A percentile compares a stretch with the other conserved stretches of the same genome.
Evolutionary conservation across 169 alveolate species (phyloP).

Genomic region (Perkinsus chesapeaki): DNA sequence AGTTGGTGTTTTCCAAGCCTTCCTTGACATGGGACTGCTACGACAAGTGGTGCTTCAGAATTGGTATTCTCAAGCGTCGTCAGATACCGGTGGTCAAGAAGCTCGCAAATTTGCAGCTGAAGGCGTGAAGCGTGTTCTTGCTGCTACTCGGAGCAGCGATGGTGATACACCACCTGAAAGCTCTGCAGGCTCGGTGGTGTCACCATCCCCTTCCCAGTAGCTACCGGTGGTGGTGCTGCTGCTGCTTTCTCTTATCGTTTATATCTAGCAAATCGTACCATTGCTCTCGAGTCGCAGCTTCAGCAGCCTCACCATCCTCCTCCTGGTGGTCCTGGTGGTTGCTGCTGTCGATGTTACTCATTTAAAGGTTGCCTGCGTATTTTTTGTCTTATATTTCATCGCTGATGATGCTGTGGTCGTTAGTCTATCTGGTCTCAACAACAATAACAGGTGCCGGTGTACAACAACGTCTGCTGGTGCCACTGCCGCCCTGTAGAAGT

Average conservation of each 20-base stretch:
- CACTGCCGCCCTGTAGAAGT: too few relatives aligned
- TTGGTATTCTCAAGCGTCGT: neutral
- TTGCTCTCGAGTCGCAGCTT: too few relatives aligned
- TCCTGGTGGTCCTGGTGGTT: too few relatives aligned
- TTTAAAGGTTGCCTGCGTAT: neutral
- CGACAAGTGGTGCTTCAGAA: neutral
- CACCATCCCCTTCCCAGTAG: neutral
- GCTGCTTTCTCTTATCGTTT: neutral
- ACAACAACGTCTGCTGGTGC: neutral
- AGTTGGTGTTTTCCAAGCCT: neutral
- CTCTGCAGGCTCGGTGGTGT: neutral
- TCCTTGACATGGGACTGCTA: neutral
- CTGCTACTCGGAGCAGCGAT: neutral
- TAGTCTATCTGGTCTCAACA: neutral
- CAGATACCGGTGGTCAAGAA: neutral
- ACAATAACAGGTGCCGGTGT: neutral
- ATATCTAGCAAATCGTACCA: neutral
- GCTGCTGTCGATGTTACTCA: too few relatives aligned
- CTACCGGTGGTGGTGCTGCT: neutral
- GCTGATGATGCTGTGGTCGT: neutral
- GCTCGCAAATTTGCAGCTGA: neutral
- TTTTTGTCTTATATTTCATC: neutral
- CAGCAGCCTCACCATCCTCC: too few relatives aligned
- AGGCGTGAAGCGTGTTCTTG: neutral
- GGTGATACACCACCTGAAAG: neutral